Evolutionary conservation across 2,329 filamentous ascomycete species (phyloP).

Genomic region (Cytospora chrysosperma): DNA sequence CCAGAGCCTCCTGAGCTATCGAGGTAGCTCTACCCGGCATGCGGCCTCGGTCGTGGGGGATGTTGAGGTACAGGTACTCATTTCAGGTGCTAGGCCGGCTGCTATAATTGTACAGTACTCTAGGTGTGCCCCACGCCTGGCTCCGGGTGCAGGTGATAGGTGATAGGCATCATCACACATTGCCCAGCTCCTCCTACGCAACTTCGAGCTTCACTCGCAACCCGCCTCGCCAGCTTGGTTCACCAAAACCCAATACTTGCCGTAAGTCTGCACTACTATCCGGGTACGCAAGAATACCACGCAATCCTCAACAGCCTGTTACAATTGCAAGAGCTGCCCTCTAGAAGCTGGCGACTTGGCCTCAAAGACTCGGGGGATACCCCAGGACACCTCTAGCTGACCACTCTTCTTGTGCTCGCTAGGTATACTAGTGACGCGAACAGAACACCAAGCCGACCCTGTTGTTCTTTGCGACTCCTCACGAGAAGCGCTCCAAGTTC

Average conservation of each 20-base stretch:
- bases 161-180: not conserved
- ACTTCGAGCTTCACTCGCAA: not conserved
- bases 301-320: not conserved
- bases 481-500: not conserved
- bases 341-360: not conserved
- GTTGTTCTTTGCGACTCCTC: not conserved
- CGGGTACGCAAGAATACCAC: not conserved
- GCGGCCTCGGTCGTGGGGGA: not conserved
- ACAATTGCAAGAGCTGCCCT: not conserved
- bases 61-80: not conserved
- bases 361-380: not conserved
- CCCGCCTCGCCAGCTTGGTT: constrained; percentile 1
- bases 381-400: not conserved
- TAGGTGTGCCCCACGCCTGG: not conserved
- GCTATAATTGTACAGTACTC: not conserved
- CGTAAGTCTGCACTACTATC: not conserved
- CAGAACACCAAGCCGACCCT: not conserved
- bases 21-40: not conserved
- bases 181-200: constrained; percentile 4
- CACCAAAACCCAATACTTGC: not conserved
- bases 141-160: not conserved
- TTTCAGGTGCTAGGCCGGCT: not conserved
- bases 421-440: constrained; percentile 8
- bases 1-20: not conserved
- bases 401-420: not conserved